A percentile compares a stretch with the other conserved stretches of the same genome.
These are phyloP conservation scores for Pseudognaphalium luteoalbum DNA, from an alignment of 129 eudicot genomes.

Conservation along the genomic window DNA sequence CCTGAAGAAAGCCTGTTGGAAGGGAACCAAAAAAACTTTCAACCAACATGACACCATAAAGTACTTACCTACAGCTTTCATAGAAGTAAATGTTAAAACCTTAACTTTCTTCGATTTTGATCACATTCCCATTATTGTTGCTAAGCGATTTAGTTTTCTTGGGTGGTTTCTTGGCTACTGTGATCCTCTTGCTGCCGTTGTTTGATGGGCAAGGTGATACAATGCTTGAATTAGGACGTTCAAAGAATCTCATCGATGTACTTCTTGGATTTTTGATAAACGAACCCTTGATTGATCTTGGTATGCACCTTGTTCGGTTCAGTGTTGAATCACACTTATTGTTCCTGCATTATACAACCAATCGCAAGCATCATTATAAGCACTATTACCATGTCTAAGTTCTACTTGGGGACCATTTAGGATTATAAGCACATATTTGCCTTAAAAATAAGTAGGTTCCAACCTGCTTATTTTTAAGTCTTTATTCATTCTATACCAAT, in stretches of 20 bases:
- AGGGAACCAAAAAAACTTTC: slow-evolving; percentile 24
- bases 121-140: slow-evolving; percentile 49
- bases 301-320: slow-evolving; percentile 46
- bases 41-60: slow-evolving; percentile 32
- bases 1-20: slow-evolving; percentile 83
- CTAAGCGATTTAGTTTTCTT: slow-evolving; percentile 31
- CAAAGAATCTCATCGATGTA: background rate
- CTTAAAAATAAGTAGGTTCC: no score
- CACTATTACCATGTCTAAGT: no score
- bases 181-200: background rate
- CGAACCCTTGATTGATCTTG: slow-evolving; percentile 10
- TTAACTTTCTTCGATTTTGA: slow-evolving; percentile 82
- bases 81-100: slow-evolving; percentile 33
- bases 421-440: no score
- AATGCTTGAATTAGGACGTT: background rate
- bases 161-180: slow-evolving; percentile 26
- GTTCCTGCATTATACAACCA: slow-evolving; percentile 36
- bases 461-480: no score
- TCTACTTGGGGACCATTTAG: no score
- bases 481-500: no score
- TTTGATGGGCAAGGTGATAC: slow-evolving; percentile 10
- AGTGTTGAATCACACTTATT: slow-evolving; percentile 40
- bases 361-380: background rate
- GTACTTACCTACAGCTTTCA: background rate
- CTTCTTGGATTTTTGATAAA: slow-evolving; percentile 7